A percentile compares a stretch with the other conserved stretches of the same genome.
phyloP scores from a whole-genome alignment of 2,329 filamentous ascomycete genomes.

The Sporothrix luriei region DNA sequence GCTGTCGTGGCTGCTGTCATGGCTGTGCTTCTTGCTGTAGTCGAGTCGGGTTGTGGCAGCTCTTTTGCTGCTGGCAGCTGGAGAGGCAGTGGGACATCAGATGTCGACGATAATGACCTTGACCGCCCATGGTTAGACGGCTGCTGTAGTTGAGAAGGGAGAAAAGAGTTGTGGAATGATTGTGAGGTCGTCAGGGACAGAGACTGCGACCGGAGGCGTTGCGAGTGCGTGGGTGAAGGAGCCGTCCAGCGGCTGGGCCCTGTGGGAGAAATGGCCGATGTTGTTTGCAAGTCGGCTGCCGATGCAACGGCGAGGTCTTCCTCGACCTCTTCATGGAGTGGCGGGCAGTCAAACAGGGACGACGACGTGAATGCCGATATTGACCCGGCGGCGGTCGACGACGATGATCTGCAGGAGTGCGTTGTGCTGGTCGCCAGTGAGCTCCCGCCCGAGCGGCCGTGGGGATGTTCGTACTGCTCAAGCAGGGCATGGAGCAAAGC shows the following conservation, averaged over 20 bases:
- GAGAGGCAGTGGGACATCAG: neutral
- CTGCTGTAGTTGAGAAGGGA: neutral
- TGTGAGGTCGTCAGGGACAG: neutral
- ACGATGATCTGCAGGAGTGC: neutral
- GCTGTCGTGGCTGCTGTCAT: neutral
- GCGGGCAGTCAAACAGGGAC: slow-evolving; percentile 26
- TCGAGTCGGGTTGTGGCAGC: neutral
- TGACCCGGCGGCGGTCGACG: neutral
- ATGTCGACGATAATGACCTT: slow-evolving; percentile 18
- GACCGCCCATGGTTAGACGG: neutral
- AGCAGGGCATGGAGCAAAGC: slow-evolving; percentile 42
- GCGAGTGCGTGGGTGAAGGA: neutral
- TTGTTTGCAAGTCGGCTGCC: slow-evolving; percentile 32
- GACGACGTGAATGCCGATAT: slow-evolving; percentile 4
- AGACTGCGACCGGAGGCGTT: slow-evolving; percentile 23
- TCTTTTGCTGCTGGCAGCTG: neutral
- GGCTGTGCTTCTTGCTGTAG: neutral
- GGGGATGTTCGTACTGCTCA: slow-evolving; percentile 39
- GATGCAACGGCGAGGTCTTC: neutral
- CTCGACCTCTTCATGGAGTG: slow-evolving; percentile 26
- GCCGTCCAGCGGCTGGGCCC: slow-evolving; percentile 15
- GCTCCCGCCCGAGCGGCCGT: neutral
- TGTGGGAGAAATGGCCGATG: slow-evolving; percentile 48
- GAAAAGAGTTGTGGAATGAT: slow-evolving; percentile 9
- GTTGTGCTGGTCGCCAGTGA: neutral